Evolutionary conservation across 805 yeast species (phyloP).

Genomic region (Candida ovalis): DNA sequence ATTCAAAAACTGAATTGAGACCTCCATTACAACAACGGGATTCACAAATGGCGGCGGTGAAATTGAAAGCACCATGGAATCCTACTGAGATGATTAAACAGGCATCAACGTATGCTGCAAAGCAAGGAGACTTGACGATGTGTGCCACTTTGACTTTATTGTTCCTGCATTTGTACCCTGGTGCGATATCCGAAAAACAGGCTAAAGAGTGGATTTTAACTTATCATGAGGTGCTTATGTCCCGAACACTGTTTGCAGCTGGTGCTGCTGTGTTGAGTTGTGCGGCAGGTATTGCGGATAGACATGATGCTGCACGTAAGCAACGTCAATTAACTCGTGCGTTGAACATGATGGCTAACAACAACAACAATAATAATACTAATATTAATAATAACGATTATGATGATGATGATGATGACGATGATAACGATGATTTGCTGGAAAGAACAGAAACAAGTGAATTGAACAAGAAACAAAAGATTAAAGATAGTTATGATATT

Average conservation of each 20-base stretch:
- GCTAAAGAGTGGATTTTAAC: constrained; percentile 53
- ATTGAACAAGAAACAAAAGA: neutral
- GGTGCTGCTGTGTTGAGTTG: constrained; percentile 53
- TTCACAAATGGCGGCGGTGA: neutral
- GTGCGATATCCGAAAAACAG: constrained; percentile 23
- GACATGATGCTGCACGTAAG: neutral
- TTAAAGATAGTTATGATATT: constrained; percentile 21
- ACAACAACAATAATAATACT: no score
- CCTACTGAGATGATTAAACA: constrained; percentile 46
- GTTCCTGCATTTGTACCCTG: constrained; percentile 42
- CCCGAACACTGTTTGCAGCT: constrained; percentile 48
- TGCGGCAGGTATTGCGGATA: constrained; percentile 17
- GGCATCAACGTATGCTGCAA: constrained; percentile 50
- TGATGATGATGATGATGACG: neutral
- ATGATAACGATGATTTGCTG: neutral
- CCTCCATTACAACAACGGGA: neutral
- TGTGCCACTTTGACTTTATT: constrained; percentile 54
- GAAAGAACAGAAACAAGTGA: neutral
- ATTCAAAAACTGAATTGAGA: no score
- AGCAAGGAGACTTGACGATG: constrained; percentile 63
- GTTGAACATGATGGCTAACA: neutral
- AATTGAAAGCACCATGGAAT: constrained; percentile 49
- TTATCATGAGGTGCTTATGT: constrained; percentile 52
- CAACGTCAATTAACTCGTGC: neutral
- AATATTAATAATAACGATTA: no score